Base-by-base conservation (phyloP, 768 basidiomycete genomes). In the Calvatia gigantea region DNA sequence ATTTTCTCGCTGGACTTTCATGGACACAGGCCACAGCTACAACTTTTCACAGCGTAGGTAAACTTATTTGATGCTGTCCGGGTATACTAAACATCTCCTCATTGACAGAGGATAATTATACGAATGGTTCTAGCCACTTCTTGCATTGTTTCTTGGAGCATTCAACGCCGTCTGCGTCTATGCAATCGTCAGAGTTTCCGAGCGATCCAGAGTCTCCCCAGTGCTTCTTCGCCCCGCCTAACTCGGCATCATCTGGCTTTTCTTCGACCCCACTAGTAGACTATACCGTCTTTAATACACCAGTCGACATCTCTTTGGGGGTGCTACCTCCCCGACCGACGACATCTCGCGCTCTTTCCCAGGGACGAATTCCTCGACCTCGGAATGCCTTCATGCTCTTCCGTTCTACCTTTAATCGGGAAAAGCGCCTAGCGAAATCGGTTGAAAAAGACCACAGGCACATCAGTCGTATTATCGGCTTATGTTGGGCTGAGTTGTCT, bases 311-410 rank as follows among this genome's bases (percentile, higher is more conserved):
- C 37, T 57, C 39, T 41, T 43, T 56, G 31, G 44, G 56, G 28
- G 15, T 58, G 28, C 42, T 64, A 25, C 56, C 65, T 21, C 55
- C 64, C 27, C 61, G 61, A 35, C 62, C 63, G 0, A 57, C 61
- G 23, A 59, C 62, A 14, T 57, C 58, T 19, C 58, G 54, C 21
- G 57, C 63, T 61, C 28, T 57, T 23, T 21, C 71, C 72, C 56
- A 69, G 70, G 8, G 75, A 32, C 84, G 84, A 65, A 80, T 92
- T 33, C 84, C 84, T 29, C 84, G 91, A 12, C 92, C 92, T 1
- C 79, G 87, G 53, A 95, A 94, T 64, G 86, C 91, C 8, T 95
- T 93, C 76, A 91, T 86, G 75, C 77, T 85, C 65, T 86, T 80
- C 66, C 77, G 84, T 19, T 85, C 81, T 23, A 81, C 78, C 53